Base-by-base conservation (phyloP, 345 rosid genomes). In the Cardamine chenopodiifolia region DNA sequence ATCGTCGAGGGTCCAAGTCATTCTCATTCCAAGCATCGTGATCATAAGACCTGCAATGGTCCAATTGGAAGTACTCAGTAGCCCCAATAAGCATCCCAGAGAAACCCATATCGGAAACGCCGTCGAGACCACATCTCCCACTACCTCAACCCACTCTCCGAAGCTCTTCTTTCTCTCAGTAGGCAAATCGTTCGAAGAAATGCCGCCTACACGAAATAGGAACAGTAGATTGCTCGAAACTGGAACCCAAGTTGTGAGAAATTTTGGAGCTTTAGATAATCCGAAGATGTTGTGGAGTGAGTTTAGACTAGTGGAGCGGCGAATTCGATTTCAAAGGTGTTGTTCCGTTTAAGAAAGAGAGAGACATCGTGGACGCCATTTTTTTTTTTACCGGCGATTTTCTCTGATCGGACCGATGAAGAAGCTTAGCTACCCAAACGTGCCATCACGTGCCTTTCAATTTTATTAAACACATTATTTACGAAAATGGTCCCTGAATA, bases 21-120 rank as follows among this genome's bases (percentile, higher is more conserved):
- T 89, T 20, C 96, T 97, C 98, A 91, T 93, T 14, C 98, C 96
- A 47, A 89, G 94, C 97, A 93, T 93, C 3, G 91, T 91, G 66
- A 88, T 59, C n/a, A 90, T 83, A n/a, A 93, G 71, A 35, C 93
- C 96, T 42, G 71, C 19, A 54, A 85, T 82, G 54, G 85, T 86
- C 91, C 75, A 87, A 45, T 79, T 77, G 17, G 98, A 97, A 26
- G 86, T 83, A 50, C 75, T 87, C 63, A 89, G 14, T 58, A 93
- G 74, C 59, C 94, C 97, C 80, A 87, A 59, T 20, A 89, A 70
- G 68, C 97, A 91, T 66, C 94, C 98, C 34, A 93, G 40, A 66
- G 91, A 84, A 40, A 91, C 96, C 98, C 96, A 93, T 73, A 91
- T 2, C 5, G 97, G 98, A 73, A 93, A 91, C 20, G 96, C 92